Percentiles rank a stretch among this genome's conserved stretches.
phyloP scores from a whole-genome alignment of 805 yeast genomes.

The Metschnikowia gruessii region DNA sequence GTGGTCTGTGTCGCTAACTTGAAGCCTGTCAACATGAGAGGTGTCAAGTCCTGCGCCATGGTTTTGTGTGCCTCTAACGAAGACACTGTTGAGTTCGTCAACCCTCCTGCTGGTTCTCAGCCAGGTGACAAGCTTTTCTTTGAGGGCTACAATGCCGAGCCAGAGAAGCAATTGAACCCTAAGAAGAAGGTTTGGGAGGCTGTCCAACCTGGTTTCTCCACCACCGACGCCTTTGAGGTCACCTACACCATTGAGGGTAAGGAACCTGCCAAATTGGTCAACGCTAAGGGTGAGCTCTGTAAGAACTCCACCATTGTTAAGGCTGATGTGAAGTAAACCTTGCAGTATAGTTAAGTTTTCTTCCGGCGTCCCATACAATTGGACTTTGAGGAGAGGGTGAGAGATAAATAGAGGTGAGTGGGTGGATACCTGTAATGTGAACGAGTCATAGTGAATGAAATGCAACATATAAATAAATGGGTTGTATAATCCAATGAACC shows the following conservation, averaged over 20 bases:
- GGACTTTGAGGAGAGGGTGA: no score
- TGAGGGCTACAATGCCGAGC: conserved; percentile 84
- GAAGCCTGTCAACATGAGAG: conserved; percentile 98
- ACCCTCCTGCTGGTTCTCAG: conserved; percentile 89
- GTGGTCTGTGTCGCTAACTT: conserved; percentile 92
- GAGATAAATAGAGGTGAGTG: neutral
- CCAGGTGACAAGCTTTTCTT: conserved; percentile 97
- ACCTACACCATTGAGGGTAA: conserved; percentile 79
- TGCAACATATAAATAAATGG: neutral
- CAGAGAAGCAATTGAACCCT: conserved; percentile 91
- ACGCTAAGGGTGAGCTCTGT: conserved; percentile 74
- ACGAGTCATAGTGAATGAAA: neutral
- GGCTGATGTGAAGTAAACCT: conserved; percentile 71
- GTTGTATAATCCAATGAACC: no score
- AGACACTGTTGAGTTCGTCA: conserved; percentile 78
- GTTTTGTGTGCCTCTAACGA: conserved; percentile 89
- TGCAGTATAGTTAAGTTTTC: neutral
- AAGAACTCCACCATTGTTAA: conserved; percentile 66
- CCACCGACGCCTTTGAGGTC: conserved; percentile 72
- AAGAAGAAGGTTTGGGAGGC: conserved; percentile 98
- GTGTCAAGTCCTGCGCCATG: conserved; percentile 94
- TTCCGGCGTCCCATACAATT: no score
- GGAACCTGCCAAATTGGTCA: conserved; percentile 69
- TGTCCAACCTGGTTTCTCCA: conserved; percentile 86
- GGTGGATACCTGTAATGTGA: neutral